Conservation (phyloP, 129 eudicot genomes). For the Lactuca sativa region DNA sequence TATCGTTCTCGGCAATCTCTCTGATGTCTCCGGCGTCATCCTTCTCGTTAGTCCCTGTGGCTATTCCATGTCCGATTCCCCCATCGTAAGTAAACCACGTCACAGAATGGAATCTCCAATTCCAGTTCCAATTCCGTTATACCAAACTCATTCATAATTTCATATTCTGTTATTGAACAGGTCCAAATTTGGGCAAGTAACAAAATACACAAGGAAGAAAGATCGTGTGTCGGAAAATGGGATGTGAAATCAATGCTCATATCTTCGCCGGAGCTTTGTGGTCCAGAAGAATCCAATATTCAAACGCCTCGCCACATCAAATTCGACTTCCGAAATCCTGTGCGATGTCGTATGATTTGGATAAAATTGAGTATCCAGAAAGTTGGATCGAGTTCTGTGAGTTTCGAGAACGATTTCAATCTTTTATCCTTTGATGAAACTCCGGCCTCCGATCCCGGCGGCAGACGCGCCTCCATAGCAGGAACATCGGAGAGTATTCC, state of each 20-base stretch:
- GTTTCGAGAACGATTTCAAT: constrained; percentile 51
- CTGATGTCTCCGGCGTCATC: constrained; percentile 79
- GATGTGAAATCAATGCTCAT: constrained; percentile 56
- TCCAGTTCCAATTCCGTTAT: neutral
- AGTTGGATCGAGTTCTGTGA: constrained; percentile 67
- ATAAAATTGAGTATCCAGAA: constrained; percentile 63
- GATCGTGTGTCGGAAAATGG: constrained; percentile 88
- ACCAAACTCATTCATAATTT: neutral
- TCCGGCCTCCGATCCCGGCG: constrained; percentile 43
- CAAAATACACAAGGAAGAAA: constrained; percentile 76
- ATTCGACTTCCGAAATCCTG: constrained; percentile 65
- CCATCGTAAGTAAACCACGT: constrained; percentile 61
- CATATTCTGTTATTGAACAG: constrained; percentile 26
- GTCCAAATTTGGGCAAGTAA: constrained; percentile 89
- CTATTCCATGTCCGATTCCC: constrained; percentile 83
- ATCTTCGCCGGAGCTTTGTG: constrained; percentile 73
- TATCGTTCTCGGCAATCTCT: constrained; percentile 63
- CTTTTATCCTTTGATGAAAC: constrained; percentile 73
- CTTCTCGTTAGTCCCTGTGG: constrained; percentile 89
- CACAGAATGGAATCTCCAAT: neutral
- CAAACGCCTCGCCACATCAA: constrained; percentile 69
- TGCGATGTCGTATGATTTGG: constrained; percentile 85
- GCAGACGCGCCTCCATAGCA: constrained; percentile 71
- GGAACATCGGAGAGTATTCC: constrained; percentile 64
- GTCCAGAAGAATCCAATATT: constrained; percentile 53